A percentile compares a stretch with the other conserved stretches of the same genome.
Evolutionary conservation across 2,329 filamentous ascomycete genomes (phyloP).

Genomic region (Cercospora zeae-maydis): DNA sequence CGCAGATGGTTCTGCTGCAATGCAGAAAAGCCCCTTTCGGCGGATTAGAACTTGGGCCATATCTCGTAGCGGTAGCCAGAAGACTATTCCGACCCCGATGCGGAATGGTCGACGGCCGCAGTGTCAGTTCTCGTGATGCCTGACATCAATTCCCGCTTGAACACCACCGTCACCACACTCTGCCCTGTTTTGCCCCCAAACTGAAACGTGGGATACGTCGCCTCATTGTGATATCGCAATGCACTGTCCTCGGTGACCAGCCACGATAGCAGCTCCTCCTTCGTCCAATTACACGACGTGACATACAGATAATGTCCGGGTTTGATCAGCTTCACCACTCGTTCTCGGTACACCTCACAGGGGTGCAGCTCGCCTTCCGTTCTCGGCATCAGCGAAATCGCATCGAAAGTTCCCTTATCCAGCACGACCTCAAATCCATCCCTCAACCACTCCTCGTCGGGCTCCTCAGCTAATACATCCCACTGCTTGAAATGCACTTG

Average conservation of each 20-base stretch:
- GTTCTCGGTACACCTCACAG: slow-evolving; percentile 70
- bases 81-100: slow-evolving; percentile 5
- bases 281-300: slow-evolving; percentile 98
- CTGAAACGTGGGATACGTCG: slow-evolving; percentile 80
- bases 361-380: slow-evolving; percentile 24
- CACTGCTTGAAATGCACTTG: slow-evolving; percentile 50
- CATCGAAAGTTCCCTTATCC: slow-evolving; percentile 99
- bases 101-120: not conserved
- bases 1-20: not conserved
- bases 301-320: slow-evolving; percentile 72
- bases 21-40: not conserved
- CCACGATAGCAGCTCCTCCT: slow-evolving; percentile 77
- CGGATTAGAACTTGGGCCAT: not conserved
- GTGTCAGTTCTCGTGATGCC: slow-evolving; percentile 1
- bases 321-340: slow-evolving; percentile 66
- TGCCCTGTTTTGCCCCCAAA: slow-evolving; percentile 88
- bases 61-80: not conserved
- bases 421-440: slow-evolving; percentile 81
- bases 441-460: slow-evolving; percentile 53
- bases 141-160: slow-evolving; percentile 44
- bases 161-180: slow-evolving; percentile 83
- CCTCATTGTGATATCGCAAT: slow-evolving; percentile 62
- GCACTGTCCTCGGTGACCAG: slow-evolving; percentile 55
- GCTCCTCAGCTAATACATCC: slow-evolving; percentile 47
- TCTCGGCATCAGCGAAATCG: slow-evolving; percentile 64